Percentiles rank a stretch among this genome's conserved stretches.
These are phyloP conservation scores for Xylaria flabelliformis DNA, from an alignment of 495 filamentous ascomycete genomes.

Conservation along the genomic window DNA sequence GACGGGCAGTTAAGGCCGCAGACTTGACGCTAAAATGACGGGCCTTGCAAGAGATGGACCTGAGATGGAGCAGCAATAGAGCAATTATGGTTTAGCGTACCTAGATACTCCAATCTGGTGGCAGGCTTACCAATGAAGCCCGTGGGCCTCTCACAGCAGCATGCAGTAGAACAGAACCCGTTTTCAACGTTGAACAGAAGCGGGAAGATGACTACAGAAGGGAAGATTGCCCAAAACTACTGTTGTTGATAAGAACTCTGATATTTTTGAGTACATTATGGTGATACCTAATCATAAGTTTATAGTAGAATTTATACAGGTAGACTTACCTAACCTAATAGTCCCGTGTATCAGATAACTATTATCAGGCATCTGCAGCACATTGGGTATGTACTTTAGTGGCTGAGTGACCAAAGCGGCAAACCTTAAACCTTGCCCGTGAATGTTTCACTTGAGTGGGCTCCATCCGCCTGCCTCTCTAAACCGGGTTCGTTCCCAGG, in stretches of 20 bases:
- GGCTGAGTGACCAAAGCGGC: not conserved
- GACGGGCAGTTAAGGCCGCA: not conserved
- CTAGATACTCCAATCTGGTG: not conserved
- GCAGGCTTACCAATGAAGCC: conserved; percentile 13
- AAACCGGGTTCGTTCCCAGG: conserved; percentile 29
- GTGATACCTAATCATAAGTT: too few species aligned
- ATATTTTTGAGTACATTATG: not conserved
- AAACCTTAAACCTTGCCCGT: conserved; percentile 11
- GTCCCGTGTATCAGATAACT: too few species aligned
- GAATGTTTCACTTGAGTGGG: conserved; percentile 34
- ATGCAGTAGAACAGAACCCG: conserved; percentile 1
- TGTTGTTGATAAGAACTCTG: not conserved
- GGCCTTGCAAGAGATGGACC: not conserved
- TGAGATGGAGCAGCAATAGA: not conserved
- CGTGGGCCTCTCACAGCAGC: not conserved
- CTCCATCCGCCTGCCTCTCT: conserved; percentile 23
- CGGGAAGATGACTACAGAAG: conserved; percentile 6
- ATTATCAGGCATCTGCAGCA: not conserved
- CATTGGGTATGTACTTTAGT: too few species aligned
- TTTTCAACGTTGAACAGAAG: conserved; percentile 3
- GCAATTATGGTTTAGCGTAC: not conserved
- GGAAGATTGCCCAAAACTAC: not conserved
- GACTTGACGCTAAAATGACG: conserved; percentile 17
- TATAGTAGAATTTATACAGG: not conserved
- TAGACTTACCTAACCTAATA: not conserved